phyloP scores from a whole-genome alignment of 2,329 filamentous ascomycete species.

The Phialophora verrucosa region DNA sequence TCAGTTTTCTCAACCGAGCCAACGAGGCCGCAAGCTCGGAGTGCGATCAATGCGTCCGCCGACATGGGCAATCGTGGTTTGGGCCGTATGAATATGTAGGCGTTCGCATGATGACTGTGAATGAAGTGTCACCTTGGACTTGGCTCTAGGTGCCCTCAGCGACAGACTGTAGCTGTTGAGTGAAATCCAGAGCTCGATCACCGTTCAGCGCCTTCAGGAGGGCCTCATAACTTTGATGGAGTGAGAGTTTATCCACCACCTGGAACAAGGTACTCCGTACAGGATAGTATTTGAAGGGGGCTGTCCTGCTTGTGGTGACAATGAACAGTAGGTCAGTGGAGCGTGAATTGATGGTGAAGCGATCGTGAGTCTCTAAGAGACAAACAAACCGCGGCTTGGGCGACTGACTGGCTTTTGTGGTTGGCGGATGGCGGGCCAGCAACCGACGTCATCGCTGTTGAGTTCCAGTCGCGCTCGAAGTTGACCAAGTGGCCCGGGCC shows the following conservation, averaged over 20 bases:
- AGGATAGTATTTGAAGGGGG: background rate
- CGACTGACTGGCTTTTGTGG: conserved; percentile 1
- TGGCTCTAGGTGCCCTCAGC: background rate
- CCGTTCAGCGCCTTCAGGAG: background rate
- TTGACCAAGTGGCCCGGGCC: background rate
- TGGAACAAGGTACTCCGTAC: background rate
- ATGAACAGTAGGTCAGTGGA: background rate
- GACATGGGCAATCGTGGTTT: background rate
- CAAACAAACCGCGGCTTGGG: background rate
- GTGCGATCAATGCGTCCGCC: background rate
- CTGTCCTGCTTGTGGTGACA: background rate
- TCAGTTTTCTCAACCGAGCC: conserved; percentile 4
- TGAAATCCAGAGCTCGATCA: background rate
- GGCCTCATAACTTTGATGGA: background rate
- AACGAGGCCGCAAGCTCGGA: background rate
- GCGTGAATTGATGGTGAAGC: background rate
- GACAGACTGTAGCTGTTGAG: background rate
- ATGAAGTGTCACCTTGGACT: background rate
- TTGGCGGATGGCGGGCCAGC: conserved; percentile 2
- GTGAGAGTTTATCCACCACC: background rate
- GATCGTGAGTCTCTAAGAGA: no score
- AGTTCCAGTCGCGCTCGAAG: background rate
- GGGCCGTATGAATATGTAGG: background rate
- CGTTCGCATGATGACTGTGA: background rate
- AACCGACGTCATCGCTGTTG: conserved; percentile 13